A percentile compares a stretch with the other conserved stretches of the same genome.
These are phyloP conservation scores for bread wheat (Triticum aestivum) DNA, from an alignment of 176 grass and related monocot species.

Conservation along the genomic window IWGSC_CS_RefSeq_v2.1 NC_057803.1:235719318-235719817, in stretches of 20 bases:
- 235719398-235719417: conserved; percentile 6
- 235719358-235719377: conserved; percentile 36
- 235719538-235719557: neutral
- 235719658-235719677: neutral
- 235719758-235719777: conserved; percentile 5
- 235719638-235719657: neutral
- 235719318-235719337: conserved; percentile 80
- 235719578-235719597: neutral
- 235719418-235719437: conserved; percentile 10
- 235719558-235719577: neutral
- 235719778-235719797: neutral
- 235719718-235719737: neutral
- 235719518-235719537: neutral
- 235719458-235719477: conserved; percentile 7
- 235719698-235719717: neutral
- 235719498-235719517: neutral
- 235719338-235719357: conserved; percentile 98
- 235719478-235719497: neutral
- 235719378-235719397: neutral
- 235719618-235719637: conserved; percentile 5
- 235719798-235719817: neutral
- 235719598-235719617: neutral
- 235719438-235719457: conserved; percentile 7
- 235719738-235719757: conserved; percentile 11
- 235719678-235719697: neutral